phyloP scores from a whole-genome alignment of 176 grass and related monocot genomes.

The Raddia distichophylla region DNA sequence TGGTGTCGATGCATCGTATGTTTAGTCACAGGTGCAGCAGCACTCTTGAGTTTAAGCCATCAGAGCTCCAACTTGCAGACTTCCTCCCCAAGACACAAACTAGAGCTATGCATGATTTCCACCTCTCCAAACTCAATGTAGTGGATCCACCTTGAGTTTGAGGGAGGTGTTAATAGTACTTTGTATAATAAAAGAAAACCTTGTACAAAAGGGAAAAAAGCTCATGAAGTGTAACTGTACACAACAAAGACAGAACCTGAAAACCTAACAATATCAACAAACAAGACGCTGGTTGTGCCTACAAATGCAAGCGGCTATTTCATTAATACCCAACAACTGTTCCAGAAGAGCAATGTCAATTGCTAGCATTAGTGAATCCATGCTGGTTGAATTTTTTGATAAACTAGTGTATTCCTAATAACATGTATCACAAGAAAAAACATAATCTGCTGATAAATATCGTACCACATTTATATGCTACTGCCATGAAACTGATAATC shows the following conservation, averaged over 20 bases:
- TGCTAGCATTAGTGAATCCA: not conserved
- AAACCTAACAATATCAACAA: slow-evolving; percentile 17
- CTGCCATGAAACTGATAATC: slow-evolving; percentile 21
- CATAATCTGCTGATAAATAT: not conserved
- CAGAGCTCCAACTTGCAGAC: too few species aligned
- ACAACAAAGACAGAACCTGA: slow-evolving; percentile 1
- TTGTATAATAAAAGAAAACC: slow-evolving; percentile 13
- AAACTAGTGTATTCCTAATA: not conserved
- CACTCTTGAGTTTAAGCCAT: too few species aligned
- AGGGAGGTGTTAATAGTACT: too few species aligned
- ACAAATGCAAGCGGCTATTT: slow-evolving; percentile 13
- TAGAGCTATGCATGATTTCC: too few species aligned
- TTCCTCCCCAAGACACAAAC: too few species aligned
- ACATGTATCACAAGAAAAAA: not conserved
- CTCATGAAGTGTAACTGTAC: not conserved
- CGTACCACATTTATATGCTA: slow-evolving; percentile 11
- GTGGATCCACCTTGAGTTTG: too few species aligned
- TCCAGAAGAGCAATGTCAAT: not conserved
- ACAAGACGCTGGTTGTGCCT: not conserved
- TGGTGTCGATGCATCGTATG: too few species aligned
- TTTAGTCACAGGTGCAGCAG: too few species aligned
- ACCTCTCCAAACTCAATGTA: too few species aligned
- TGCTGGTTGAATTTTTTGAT: slow-evolving; percentile 8
- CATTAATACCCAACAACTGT: slow-evolving; percentile 16
- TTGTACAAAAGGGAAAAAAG: not conserved